Percentiles rank a stretch among this genome's conserved stretches.
Evolutionary conservation across 2,329 filamentous ascomycete species (phyloP).

Genomic region (Cladosporium sp.): DNA sequence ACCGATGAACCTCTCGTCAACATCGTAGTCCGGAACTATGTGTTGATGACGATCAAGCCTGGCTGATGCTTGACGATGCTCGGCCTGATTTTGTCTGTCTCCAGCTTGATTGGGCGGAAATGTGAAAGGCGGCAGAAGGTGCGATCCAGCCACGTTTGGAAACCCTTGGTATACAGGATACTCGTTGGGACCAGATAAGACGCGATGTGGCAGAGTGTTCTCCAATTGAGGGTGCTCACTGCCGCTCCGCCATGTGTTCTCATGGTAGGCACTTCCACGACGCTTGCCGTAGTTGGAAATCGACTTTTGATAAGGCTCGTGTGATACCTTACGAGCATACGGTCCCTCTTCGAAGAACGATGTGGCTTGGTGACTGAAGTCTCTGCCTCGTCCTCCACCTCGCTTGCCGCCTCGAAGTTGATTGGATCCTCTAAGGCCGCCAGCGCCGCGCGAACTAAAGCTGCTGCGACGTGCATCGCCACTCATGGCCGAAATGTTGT

Average conservation of each 20-base stretch:
- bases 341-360: neutral
- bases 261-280: conserved; percentile 5
- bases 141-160: neutral
- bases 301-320: neutral
- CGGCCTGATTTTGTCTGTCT: neutral
- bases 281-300: conserved; percentile 1
- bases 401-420: conserved; percentile 5
- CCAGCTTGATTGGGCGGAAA: neutral
- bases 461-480: conserved; percentile 7
- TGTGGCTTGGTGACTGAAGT: neutral
- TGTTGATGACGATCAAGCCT: neutral
- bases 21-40: neutral
- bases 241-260: conserved; percentile 14
- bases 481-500: neutral
- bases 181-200: conserved; percentile 15
- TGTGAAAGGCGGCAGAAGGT: conserved; percentile 2
- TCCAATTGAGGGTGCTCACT: conserved; percentile 14
- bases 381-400: neutral
- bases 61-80: neutral
- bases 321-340: neutral
- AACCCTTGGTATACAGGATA: neutral
- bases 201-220: conserved; percentile 14
- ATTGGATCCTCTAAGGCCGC: neutral
- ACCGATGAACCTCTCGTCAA: conserved; percentile 21
- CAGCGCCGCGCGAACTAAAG: neutral